phyloP scores from a whole-genome alignment of 108 stramenopile genomes.

The Discostella pseudostelligera region DNA sequence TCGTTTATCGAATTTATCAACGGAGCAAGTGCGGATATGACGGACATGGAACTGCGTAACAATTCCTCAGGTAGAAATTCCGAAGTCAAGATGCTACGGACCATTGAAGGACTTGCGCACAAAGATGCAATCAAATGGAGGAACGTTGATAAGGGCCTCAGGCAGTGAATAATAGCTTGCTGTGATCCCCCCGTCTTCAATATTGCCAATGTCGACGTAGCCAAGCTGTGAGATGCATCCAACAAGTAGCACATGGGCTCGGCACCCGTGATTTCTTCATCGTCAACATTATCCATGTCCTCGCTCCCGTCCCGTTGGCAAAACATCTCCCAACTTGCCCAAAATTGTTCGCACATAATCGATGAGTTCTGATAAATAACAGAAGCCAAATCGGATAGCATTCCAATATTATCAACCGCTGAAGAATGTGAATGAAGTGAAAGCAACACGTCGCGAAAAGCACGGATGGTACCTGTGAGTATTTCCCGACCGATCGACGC shows the following conservation, averaged over 20 bases:
- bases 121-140: constrained; percentile 40
- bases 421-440: constrained; percentile 24
- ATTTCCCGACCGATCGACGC: constrained; percentile 67
- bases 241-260: constrained; percentile 56
- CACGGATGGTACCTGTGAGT: constrained; percentile 50
- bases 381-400: constrained; percentile 53
- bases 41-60: constrained; percentile 21
- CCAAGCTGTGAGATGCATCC: constrained; percentile 57
- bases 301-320: not conserved
- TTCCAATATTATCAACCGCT: constrained; percentile 57
- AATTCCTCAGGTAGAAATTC: constrained; percentile 39
- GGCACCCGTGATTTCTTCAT: constrained; percentile 1
- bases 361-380: constrained; percentile 52
- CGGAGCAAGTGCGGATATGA: constrained; percentile 30
- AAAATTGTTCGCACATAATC: constrained; percentile 56
- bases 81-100: constrained; percentile 24
- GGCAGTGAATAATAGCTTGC: constrained; percentile 21
- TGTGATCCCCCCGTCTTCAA: constrained; percentile 15
- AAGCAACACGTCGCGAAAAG: constrained; percentile 39
- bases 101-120: constrained; percentile 30
- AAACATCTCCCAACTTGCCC: constrained; percentile 59
- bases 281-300: constrained; percentile 11
- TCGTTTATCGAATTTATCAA: constrained; percentile 29
- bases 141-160: constrained; percentile 34
- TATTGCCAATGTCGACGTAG: constrained; percentile 31